phyloP scores from a whole-genome alignment of 768 basidiomycete species.

The Amanita pseudoporphyria region DNA sequence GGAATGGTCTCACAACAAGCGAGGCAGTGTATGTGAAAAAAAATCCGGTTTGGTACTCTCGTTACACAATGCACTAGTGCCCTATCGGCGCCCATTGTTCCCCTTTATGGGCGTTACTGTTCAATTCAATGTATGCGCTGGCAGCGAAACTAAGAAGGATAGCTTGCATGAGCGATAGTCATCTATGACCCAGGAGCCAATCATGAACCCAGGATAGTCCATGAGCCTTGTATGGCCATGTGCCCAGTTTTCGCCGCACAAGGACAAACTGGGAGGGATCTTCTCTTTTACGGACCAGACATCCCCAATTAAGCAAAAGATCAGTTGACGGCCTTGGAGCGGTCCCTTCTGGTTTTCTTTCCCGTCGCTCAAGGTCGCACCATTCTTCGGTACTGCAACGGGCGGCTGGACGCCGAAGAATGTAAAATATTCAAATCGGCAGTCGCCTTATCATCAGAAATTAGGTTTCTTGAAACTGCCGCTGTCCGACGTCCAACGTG shows the following conservation, averaged over 20 bases:
- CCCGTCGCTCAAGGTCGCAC: background rate
- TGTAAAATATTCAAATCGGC: too few species aligned
- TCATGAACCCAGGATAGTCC: background rate
- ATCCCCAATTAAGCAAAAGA: constrained; percentile 3
- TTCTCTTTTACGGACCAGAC: background rate
- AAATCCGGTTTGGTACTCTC: too few species aligned
- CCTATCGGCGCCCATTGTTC: too few species aligned
- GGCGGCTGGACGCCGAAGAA: background rate
- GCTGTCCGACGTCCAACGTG: background rate
- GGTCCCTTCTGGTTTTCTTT: background rate
- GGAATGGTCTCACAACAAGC: too few species aligned
- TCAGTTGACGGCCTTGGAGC: background rate
- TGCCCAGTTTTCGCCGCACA: background rate
- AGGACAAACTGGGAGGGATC: constrained; percentile 1
- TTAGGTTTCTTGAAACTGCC: background rate
- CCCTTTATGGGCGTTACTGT: too few species aligned
- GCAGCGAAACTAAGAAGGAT: too few species aligned
- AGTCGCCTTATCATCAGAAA: background rate
- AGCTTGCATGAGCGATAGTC: too few species aligned
- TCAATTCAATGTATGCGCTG: too few species aligned
- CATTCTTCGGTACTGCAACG: background rate
- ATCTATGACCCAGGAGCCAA: too few species aligned
- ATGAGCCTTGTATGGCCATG: constrained; percentile 1
- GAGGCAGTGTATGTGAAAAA: too few species aligned
- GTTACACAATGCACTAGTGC: too few species aligned